phyloP scores from a whole-genome alignment of 306 rosid genomes.

The Cicer judaicum region DNA sequence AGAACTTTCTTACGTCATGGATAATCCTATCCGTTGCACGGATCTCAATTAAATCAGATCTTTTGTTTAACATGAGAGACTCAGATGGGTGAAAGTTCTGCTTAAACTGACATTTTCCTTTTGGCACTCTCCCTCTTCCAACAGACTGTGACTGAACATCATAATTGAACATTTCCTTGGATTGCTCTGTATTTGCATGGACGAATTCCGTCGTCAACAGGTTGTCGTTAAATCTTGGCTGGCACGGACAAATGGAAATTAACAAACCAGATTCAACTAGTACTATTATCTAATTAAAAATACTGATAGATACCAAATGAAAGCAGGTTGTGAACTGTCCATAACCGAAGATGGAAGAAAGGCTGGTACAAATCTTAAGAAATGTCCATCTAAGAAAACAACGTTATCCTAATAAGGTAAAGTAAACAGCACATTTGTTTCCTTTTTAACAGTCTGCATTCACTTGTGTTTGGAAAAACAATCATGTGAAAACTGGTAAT shows the following conservation, averaged over 20 bases:
- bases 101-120: slow-evolving; percentile 41
- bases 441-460: slow-evolving; percentile 19
- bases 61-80: slow-evolving; percentile 36
- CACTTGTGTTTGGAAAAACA: slow-evolving; percentile 4
- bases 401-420: slow-evolving; percentile 19
- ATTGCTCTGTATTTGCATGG: slow-evolving; percentile 33
- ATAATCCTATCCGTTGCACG: slow-evolving; percentile 48
- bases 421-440: slow-evolving; percentile 7
- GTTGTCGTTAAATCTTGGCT: slow-evolving; percentile 43
- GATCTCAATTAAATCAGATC: slow-evolving; percentile 43
- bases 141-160: slow-evolving; percentile 37
- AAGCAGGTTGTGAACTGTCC: slow-evolving; percentile 23
- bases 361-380: slow-evolving; percentile 3
- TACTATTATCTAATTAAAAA: slow-evolving; percentile 9
- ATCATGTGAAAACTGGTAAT: background rate
- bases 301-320: slow-evolving; percentile 20
- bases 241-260: slow-evolving; percentile 31
- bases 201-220: slow-evolving; percentile 29
- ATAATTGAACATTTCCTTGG: slow-evolving; percentile 33
- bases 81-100: slow-evolving; percentile 41
- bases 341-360: slow-evolving; percentile 6
- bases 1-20: slow-evolving; percentile 48
- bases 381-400: slow-evolving; percentile 7
- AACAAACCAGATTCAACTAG: slow-evolving; percentile 31
- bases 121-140: slow-evolving; percentile 40